These are phyloP conservation scores for Neofusicoccum parvum DNA, from an alignment of 2,329 filamentous ascomycete genomes.

Conservation along the genomic window DNA sequence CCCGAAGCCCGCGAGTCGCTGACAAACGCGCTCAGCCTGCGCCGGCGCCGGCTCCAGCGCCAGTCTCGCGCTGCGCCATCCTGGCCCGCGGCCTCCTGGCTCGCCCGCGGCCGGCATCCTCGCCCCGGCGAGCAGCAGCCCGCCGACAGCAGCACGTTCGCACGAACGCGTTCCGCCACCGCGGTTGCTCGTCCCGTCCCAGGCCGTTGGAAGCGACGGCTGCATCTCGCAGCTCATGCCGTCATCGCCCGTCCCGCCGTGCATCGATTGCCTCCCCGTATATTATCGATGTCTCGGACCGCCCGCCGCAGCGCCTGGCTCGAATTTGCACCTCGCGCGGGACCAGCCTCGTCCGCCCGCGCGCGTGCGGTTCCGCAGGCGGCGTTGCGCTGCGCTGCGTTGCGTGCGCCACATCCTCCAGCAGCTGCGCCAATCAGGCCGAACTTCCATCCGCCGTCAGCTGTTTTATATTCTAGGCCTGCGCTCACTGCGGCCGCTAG, in stretches of 20 bases:
- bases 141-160: neutral
- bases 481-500: neutral
- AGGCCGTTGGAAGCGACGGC: neutral
- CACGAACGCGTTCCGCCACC: neutral
- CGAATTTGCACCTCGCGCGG: neutral
- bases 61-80: too few relatives aligned
- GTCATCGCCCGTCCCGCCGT: neutral
- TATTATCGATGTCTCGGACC: constrained; percentile 1
- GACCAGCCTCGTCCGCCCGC: neutral
- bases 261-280: neutral
- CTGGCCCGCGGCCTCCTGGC: too few relatives aligned
- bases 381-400: neutral
- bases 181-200: constrained; percentile 11
- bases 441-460: neutral
- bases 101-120: neutral
- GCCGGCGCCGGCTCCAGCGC: too few relatives aligned
- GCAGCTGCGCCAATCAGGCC: neutral
- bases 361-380: neutral
- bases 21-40: neutral
- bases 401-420: too few relatives aligned
- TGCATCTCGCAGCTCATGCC: constrained; percentile 5
- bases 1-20: neutral
- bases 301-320: neutral
- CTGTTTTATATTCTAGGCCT: neutral
- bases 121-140: neutral